These are phyloP conservation scores for Starmerella stigmatis DNA, from an alignment of 805 yeast species.

Conservation along the genomic window DNA sequence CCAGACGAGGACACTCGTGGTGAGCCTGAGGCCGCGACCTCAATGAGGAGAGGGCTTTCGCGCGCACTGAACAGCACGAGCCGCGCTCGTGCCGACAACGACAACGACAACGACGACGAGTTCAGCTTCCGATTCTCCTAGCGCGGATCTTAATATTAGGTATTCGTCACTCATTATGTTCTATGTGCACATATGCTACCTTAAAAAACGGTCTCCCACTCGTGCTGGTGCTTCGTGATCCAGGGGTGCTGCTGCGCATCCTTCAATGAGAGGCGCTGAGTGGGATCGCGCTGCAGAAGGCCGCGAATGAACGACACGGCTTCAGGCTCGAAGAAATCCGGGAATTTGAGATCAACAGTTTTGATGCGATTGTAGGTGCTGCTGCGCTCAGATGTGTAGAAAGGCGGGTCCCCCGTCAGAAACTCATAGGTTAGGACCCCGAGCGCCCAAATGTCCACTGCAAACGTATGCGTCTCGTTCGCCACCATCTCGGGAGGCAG, in stretches of 20 bases:
- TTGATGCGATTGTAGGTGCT: conserved; percentile 73
- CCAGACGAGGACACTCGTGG: background rate
- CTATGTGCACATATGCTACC: background rate
- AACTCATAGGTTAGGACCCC: conserved; percentile 82
- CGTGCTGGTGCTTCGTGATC: conserved; percentile 54
- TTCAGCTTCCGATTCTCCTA: conserved; percentile 23
- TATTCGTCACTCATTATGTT: conserved; percentile 7
- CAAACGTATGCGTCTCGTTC: conserved; percentile 61
- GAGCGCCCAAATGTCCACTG: conserved; percentile 86
- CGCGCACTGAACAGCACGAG: too few species aligned
- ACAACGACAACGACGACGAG: conserved; percentile 20
- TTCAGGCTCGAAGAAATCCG: conserved; percentile 55
- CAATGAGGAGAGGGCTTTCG: too few species aligned
- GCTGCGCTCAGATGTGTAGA: conserved; percentile 63
- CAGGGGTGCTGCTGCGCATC: conserved; percentile 73
- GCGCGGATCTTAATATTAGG: background rate
- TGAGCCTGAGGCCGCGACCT: too few species aligned
- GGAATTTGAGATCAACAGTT: conserved; percentile 64
- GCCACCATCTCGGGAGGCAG: conserved; percentile 93
- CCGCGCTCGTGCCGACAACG: background rate
- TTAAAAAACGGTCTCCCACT: conserved; percentile 38
- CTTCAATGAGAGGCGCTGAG: conserved; percentile 47
- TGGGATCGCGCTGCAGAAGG: conserved; percentile 59
- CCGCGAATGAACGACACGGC: conserved; percentile 64
- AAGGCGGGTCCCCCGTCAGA: conserved; percentile 82